Evolutionary conservation across 768 basidiomycete genomes (phyloP), one percentile per base, ranked within the genome.

Genomic region (Pluteus cervinus): DNA sequence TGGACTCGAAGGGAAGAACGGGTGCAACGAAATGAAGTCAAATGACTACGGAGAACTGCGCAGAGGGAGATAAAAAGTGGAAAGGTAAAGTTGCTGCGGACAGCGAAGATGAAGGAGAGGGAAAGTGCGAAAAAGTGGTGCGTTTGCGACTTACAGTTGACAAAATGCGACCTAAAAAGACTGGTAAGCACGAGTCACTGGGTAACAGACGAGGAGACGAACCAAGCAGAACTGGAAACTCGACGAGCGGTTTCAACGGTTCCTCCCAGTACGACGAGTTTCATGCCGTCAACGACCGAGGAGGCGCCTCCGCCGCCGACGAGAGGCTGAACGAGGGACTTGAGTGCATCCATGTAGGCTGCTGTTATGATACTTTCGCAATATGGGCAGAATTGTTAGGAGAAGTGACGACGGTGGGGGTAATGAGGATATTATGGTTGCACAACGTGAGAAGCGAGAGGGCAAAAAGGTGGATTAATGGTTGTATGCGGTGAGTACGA

Each of bases 191-290:
- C 36, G 36, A 22, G 38, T n/a, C 29, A 42, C 39, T n/a, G 34
- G 17, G 14, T n/a, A n/a, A n/a, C n/a, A n/a, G n/a, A 28, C 26
- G 6, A 26, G 32, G n/a, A 10, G 40, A 61, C 74, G 43, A 52
- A 83, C 86, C 87, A 89, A 29, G 83, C 86, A 40, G 83, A 80
- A 60, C 84, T 86, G 15, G 84, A 85, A 22, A 87, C 77, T 45
- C 86, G 67, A 51, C 86, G 70, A 0, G 86, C 86, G 0, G 86
- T 90, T 63, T 89, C 86, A 41, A 90, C 87, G 1, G 87, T 88
- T 40, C 86, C 86, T 41, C 86, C 86, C 35, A 90, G 70, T 30
- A 89, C 84, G 61, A 90, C 87, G 54, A 89, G 83, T 64, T 90
- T 90, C 69, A 88, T 80, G 47, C 86, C 87, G 53, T 90, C 86